These are phyloP conservation scores for Xerocomellus intermedius DNA, from an alignment of 768 basidiomycete species.

Conservation along the genomic window DNA sequence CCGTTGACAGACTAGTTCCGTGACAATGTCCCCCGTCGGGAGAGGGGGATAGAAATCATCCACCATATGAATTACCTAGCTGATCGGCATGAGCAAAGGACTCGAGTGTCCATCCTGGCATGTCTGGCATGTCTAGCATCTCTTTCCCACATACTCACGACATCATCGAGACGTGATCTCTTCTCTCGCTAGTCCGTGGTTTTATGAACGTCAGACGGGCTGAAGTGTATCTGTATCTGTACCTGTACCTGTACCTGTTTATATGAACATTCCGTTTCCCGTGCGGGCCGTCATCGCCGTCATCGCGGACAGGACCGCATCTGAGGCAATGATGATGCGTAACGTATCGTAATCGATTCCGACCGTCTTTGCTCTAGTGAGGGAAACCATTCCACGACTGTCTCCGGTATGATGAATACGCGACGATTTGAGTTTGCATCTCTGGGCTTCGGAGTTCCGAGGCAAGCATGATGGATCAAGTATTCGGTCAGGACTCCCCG, in stretches of 20 bases:
- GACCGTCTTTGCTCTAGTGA: neutral
- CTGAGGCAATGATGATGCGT: neutral
- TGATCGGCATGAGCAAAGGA: no score
- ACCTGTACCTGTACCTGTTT: neutral
- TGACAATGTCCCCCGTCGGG: no score
- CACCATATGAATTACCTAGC: no score
- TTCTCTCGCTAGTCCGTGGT: no score
- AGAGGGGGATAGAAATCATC: no score
- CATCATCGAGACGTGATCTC: neutral
- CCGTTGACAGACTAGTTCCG: no score
- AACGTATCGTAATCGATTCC: neutral
- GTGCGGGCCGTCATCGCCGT: neutral
- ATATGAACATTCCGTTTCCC: neutral
- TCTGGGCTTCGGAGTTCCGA: neutral
- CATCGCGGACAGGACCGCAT: neutral
- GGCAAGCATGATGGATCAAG: no score
- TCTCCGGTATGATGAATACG: neutral
- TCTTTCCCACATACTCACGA: neutral
- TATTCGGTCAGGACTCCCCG: no score
- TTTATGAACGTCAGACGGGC: neutral
- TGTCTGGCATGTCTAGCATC: no score
- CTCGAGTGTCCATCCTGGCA: neutral
- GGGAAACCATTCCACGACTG: neutral
- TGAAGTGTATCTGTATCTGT: neutral
- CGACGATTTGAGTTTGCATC: neutral